These are phyloP conservation scores for Tricholoma flavovirens DNA, from an alignment of 768 basidiomycete species.

Conservation along the genomic window DNA sequence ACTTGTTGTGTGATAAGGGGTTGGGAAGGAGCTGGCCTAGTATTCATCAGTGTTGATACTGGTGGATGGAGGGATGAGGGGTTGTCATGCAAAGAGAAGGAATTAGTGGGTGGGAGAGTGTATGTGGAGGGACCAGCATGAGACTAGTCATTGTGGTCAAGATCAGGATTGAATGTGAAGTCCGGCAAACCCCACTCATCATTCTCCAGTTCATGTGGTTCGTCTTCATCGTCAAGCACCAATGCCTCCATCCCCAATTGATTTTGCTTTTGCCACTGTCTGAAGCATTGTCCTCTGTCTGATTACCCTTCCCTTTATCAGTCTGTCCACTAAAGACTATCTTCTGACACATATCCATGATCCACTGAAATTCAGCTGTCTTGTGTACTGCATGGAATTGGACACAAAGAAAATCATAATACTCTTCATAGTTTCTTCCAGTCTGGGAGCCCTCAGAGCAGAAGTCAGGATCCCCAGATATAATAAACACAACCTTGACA, in stretches of 20 bases:
- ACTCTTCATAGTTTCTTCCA: not conserved
- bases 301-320: not conserved
- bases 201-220: not conserved
- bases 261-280: not conserved
- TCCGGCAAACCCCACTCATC: not conserved
- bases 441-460: not conserved
- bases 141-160: not conserved
- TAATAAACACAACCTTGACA: too few species aligned
- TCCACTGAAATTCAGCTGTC: not conserved
- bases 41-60: not conserved
- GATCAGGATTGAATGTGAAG: not conserved
- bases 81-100: too few species aligned
- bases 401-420: not conserved
- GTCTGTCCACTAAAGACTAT: not conserved
- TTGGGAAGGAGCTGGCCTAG: not conserved
- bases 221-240: not conserved
- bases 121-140: not conserved
- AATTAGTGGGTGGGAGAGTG: not conserved
- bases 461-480: not conserved
- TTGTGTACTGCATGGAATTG: not conserved
- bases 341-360: not conserved
- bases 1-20: not conserved
- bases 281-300: not conserved
- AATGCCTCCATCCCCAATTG: not conserved
- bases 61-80: not conserved